A percentile compares a stretch with the other conserved stretches of the same genome.
Conservation (phyloP, 352 stramenopile species). For the Aphanomyces stellatus region DNA sequence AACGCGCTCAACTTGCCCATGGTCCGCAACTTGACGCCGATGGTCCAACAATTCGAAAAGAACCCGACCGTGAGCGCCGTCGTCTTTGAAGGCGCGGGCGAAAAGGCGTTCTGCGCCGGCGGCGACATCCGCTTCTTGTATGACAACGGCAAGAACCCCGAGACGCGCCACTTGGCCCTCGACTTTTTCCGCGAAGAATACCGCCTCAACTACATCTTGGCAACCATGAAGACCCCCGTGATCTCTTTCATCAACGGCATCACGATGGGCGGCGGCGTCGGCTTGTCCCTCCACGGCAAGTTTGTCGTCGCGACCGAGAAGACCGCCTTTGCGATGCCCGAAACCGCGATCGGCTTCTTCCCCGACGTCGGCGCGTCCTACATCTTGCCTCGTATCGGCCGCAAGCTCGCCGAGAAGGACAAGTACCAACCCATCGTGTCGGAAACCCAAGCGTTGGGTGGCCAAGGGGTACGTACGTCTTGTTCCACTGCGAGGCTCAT, state of each 20-base stretch:
- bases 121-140: slow-evolving; percentile 91
- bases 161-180: slow-evolving; percentile 54
- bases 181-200: slow-evolving; percentile 97
- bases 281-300: slow-evolving; percentile 94
- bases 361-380: slow-evolving; percentile 94
- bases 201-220: slow-evolving; percentile 87
- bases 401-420: slow-evolving; percentile 53
- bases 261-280: slow-evolving; percentile 98
- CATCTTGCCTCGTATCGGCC: slow-evolving; percentile 85
- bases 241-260: slow-evolving; percentile 97
- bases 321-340: slow-evolving; percentile 98
- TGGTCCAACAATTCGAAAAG: slow-evolving; percentile 68
- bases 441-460: slow-evolving; percentile 57
- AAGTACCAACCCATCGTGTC: slow-evolving; percentile 62
- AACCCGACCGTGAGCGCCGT: slow-evolving; percentile 75
- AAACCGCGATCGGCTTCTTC: slow-evolving; percentile 97
- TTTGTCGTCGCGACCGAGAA: slow-evolving; percentile 96
- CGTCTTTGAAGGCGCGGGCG: slow-evolving; percentile 71
- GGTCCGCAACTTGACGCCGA: slow-evolving; percentile 84
- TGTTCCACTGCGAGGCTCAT: background rate
- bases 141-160: slow-evolving; percentile 62
- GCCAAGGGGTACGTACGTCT: slow-evolving; percentile 45
- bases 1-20: slow-evolving; percentile 90
- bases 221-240: slow-evolving; percentile 74
- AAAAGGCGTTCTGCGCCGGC: slow-evolving; percentile 91